phyloP scores from a whole-genome alignment of 257 asterid species.

The Dorcoceras hygrometricum region DNA sequence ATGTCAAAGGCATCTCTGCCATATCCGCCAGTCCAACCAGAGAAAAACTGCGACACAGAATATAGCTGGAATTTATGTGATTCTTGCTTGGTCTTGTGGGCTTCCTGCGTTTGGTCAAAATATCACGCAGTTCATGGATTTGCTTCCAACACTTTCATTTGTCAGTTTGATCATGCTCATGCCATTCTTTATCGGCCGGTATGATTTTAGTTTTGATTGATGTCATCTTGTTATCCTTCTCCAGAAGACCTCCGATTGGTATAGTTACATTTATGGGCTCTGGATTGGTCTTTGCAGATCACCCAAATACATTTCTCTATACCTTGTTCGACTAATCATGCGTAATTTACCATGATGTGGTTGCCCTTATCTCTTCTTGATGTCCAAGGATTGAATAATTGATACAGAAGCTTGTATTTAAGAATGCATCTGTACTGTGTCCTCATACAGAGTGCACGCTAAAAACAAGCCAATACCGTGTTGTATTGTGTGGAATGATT shows the following conservation, averaged over 20 bases:
- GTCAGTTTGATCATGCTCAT: too few species aligned
- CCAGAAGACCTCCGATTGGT: background rate
- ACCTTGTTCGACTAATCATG: too few species aligned
- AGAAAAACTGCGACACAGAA: background rate
- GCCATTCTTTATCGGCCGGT: background rate
- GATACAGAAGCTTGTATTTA: background rate
- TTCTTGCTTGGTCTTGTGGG: too few species aligned
- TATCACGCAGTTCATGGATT: background rate
- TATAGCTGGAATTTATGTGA: background rate
- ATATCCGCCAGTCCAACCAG: slow-evolving; percentile 30
- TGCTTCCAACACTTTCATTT: background rate
- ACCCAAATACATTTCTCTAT: background rate
- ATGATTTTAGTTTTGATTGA: background rate
- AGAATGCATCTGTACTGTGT: too few species aligned
- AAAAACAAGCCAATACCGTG: too few species aligned
- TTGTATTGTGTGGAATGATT: too few species aligned
- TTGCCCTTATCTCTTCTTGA: background rate
- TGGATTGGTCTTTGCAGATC: background rate
- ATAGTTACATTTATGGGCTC: background rate
- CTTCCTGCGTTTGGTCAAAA: background rate
- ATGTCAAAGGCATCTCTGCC: slow-evolving; percentile 44
- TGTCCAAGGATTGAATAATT: background rate
- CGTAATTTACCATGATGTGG: too few species aligned
- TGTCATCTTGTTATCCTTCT: background rate
- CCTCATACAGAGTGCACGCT: too few species aligned